A percentile compares a stretch with the other conserved stretches of the same genome.
Conservation (phyloP, 2,329 filamentous ascomycete species). For the Helicocarpus griseus region DNA sequence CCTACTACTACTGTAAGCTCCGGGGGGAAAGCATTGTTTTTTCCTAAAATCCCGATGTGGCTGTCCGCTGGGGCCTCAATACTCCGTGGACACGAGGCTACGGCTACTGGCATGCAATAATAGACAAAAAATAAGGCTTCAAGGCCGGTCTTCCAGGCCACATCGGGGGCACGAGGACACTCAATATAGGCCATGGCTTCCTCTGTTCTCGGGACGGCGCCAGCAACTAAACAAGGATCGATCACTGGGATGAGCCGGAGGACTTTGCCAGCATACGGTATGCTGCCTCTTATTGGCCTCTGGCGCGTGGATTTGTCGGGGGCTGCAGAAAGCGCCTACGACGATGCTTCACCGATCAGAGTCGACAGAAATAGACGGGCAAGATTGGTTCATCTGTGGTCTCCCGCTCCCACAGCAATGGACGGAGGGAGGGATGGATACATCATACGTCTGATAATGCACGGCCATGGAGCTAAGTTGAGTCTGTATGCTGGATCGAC, state of each 20-base stretch:
- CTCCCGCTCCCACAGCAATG: not conserved
- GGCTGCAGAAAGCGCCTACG: not conserved
- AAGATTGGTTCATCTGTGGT: not conserved
- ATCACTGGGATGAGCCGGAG: constrained; percentile 1
- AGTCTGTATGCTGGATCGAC: not conserved
- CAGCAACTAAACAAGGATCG: not conserved
- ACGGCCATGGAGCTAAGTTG: not conserved
- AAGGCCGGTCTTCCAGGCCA: no score
- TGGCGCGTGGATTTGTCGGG: not conserved
- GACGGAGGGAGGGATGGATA: not conserved
- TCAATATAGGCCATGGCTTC: not conserved
- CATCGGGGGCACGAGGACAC: not conserved
- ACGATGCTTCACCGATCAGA: not conserved
- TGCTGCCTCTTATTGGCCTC: not conserved
- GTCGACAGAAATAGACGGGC: not conserved
- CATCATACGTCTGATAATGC: not conserved
- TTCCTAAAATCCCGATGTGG: not conserved
- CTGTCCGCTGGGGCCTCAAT: not conserved
- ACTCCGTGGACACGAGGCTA: not conserved
- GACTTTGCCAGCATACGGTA: not conserved
- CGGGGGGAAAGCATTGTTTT: no score
- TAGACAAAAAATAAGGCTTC: no score
- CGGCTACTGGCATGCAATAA: not conserved
- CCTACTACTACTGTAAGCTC: no score
- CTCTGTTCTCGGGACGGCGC: not conserved